phyloP scores from a whole-genome alignment of 2,329 filamentous ascomycete genomes.

The Ophiostoma sp. region DNA sequence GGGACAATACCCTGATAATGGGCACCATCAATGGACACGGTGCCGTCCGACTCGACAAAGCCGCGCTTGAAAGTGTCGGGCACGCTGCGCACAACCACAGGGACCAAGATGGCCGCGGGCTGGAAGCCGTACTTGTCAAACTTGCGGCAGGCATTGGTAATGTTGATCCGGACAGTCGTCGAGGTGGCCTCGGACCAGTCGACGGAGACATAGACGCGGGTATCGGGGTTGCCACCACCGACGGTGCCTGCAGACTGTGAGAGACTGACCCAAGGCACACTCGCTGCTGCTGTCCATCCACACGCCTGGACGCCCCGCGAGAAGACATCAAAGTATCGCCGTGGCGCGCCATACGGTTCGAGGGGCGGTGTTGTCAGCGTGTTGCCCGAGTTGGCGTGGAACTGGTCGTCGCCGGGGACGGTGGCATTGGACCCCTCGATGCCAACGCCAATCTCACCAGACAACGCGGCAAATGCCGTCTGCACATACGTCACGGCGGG shows the following conservation, averaged over 20 bases:
- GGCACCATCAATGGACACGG: slow-evolving; percentile 56
- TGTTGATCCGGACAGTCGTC: slow-evolving; percentile 53
- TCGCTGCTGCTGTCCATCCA: slow-evolving; percentile 53
- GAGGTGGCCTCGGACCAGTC: slow-evolving; percentile 53
- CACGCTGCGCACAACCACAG: slow-evolving; percentile 51
- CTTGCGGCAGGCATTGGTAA: slow-evolving; percentile 49
- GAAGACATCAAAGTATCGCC: slow-evolving; percentile 65
- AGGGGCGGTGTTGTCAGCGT: slow-evolving; percentile 55
- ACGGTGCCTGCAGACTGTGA: slow-evolving; percentile 53
- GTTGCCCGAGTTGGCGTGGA: slow-evolving; percentile 56
- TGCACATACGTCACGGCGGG: slow-evolving; percentile 62
- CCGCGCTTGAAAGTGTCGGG: slow-evolving; percentile 55
- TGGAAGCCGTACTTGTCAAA: slow-evolving; percentile 45
- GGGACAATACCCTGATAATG: slow-evolving; percentile 49
- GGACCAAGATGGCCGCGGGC: slow-evolving; percentile 53
- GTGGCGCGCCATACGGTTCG: slow-evolving; percentile 57
- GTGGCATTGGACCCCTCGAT: slow-evolving; percentile 67
- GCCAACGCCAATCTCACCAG: slow-evolving; percentile 63
- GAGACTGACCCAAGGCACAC: slow-evolving; percentile 53
- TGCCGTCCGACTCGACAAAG: slow-evolving; percentile 63
- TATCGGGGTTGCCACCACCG: slow-evolving; percentile 49
- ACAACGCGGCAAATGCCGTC: slow-evolving; percentile 57
- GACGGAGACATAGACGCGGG: slow-evolving; percentile 54
- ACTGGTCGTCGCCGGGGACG: slow-evolving; percentile 66
- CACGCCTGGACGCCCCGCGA: slow-evolving; percentile 56